Evolutionary conservation across 768 basidiomycete genomes (phyloP), one percentile per base, ranked within the genome.

Genomic region (Sporobolomyces phaffii): DNA sequence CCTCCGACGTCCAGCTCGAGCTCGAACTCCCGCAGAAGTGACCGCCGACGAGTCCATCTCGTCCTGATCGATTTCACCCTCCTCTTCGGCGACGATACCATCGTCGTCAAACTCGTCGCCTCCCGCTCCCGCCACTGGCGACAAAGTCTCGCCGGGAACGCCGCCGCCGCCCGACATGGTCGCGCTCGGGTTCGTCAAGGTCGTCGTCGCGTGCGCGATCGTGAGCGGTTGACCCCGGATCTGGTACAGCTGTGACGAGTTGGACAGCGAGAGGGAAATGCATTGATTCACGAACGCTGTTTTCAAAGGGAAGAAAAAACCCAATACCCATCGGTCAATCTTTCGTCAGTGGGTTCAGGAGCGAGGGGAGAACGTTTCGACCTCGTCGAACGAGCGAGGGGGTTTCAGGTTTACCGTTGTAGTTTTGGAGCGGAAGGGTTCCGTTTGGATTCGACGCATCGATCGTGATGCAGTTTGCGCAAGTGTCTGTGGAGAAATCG

Each of bases 251-350:
- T 43, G 28, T n/a, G 60, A 33, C 17, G 29, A 33, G 20, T 62
- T 62, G 18, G 60, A 24, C 31, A 62, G 51, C 28, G 17, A 2
- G 38, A 62, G 50, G 1, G 60, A 53, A 33, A 62, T 62, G 50
- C 60, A 62, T 33, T 62, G 60, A 41, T 62, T 62, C 17, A 62
- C 60, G 29, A 62, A 62, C 18, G 38, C 49, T 50, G n/a, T 5
- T 31, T 34, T 9, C 17, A 9, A 17, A 9, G 38, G 17, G 38
- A 38, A 5, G 36, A 26, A 22, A 54, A 6, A 13, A 13, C 38
- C 43, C 13, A n/a, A 15, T n/a, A n/a, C n/a, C n/a, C n/a, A n/a
- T n/a, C n/a, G n/a, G n/a, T n/a, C n/a, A n/a, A n/a, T n/a, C n/a
- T n/a, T n/a, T n/a, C n/a, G n/a, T n/a, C n/a, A n/a, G n/a, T n/a